Evolutionary conservation across 1,284 basidiomycete genomes (phyloP).

Genomic region (Schizophyllum commune): DNA sequence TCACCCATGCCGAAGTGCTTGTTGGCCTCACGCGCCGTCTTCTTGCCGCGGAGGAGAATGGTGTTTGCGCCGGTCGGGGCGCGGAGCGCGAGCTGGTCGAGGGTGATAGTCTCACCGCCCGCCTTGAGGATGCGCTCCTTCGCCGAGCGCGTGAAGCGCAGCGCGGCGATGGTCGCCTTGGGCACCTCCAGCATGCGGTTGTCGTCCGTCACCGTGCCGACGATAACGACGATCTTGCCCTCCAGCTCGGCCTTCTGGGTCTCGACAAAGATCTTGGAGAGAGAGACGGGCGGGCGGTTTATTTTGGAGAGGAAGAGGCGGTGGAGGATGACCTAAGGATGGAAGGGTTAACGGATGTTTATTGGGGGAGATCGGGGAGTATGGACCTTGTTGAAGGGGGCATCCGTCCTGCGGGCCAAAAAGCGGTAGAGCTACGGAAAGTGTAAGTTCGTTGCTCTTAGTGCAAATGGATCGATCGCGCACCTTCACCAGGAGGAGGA

Average conservation of each 20-base stretch:
- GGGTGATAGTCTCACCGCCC: conserved; percentile 91
- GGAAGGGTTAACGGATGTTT: background rate
- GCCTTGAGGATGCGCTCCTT: conserved; percentile 93
- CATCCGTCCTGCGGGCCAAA: conserved; percentile 95
- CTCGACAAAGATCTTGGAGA: conserved; percentile 85
- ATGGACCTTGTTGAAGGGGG: conserved; percentile 90
- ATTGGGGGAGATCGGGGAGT: background rate
- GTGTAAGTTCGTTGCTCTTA: conserved; percentile 7
- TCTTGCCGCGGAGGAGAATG: conserved; percentile 85
- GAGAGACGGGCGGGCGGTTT: conserved; percentile 96
- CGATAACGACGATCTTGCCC: conserved; percentile 83
- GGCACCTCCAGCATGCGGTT: conserved; percentile 83
- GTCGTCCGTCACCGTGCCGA: conserved; percentile 96
- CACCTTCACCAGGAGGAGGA: conserved; percentile 97
- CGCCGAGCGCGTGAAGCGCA: conserved; percentile 91
- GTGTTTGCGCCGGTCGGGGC: conserved; percentile 96
- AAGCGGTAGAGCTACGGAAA: conserved; percentile 88
- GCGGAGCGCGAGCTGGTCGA: conserved; percentile 94
- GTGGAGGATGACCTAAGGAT: conserved; percentile 76
- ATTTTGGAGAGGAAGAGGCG: conserved; percentile 95
- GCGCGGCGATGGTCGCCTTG: conserved; percentile 90
- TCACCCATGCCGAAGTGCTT: conserved; percentile 93
- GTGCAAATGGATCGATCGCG: conserved; percentile 14
- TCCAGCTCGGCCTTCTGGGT: conserved; percentile 65
- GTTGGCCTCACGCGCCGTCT: conserved; percentile 90